These are phyloP conservation scores for Colletotrichum nymphaeae DNA, from an alignment of 2,329 filamentous ascomycete species.

Conservation along the genomic window DNA sequence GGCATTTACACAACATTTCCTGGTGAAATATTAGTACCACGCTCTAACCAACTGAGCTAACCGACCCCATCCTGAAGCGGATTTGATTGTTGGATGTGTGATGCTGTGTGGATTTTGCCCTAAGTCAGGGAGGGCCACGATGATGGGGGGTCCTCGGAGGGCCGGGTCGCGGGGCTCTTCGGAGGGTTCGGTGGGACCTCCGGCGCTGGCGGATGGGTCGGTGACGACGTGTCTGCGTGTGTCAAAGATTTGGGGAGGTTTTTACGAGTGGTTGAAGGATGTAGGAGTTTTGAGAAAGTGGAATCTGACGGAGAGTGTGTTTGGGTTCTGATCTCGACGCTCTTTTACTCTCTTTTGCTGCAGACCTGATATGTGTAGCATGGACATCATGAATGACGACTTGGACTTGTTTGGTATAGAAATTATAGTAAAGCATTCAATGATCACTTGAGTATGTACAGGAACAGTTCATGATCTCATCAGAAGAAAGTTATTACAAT, in stretches of 20 bases:
- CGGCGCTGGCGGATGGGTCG: background rate
- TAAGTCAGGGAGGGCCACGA: slow-evolving; percentile 19
- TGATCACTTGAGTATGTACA: too few species aligned
- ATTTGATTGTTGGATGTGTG: background rate
- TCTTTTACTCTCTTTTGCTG: too few species aligned
- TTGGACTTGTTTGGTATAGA: too few species aligned
- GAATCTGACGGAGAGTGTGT: too few species aligned
- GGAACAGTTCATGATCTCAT: too few species aligned
- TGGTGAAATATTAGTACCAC: slow-evolving; percentile 33
- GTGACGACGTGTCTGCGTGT: background rate
- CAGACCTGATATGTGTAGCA: too few species aligned
- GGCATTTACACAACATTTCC: slow-evolving; percentile 26
- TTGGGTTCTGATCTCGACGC: too few species aligned
- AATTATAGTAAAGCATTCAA: too few species aligned
- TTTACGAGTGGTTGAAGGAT: too few species aligned
- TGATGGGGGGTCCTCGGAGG: background rate
- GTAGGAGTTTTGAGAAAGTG: background rate
- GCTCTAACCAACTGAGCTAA: slow-evolving; percentile 36
- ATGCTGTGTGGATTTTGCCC: background rate
- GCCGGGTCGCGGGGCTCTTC: background rate
- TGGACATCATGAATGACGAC: too few species aligned
- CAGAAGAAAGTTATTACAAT: too few species aligned
- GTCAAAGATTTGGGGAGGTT: too few species aligned
- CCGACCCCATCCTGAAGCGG: slow-evolving; percentile 9
- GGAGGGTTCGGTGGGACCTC: background rate